phyloP scores from a whole-genome alignment of 805 yeast species.

The Suhomyces pyralidae region DNA sequence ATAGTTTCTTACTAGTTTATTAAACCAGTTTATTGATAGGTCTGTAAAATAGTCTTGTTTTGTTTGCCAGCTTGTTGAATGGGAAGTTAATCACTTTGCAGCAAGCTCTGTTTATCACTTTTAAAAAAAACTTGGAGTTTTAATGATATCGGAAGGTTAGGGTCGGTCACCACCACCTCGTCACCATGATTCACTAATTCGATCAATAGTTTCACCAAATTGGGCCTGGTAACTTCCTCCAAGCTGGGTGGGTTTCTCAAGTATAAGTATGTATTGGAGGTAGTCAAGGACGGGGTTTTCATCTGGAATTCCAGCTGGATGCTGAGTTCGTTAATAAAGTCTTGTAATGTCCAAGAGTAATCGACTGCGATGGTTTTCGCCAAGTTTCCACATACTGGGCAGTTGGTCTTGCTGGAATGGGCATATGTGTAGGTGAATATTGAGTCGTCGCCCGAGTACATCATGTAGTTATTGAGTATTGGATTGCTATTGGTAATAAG shows the following conservation, averaged over 20 bases:
- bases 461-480: slow-evolving; percentile 70
- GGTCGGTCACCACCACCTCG: slow-evolving; percentile 54
- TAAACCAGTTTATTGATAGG: too few species aligned
- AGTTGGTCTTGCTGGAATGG: slow-evolving; percentile 56
- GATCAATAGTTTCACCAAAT: slow-evolving; percentile 32
- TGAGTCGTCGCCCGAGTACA: slow-evolving; percentile 81
- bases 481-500: slow-evolving; percentile 70
- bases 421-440: slow-evolving; percentile 71
- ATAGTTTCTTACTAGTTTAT: too few species aligned
- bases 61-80: too few species aligned
- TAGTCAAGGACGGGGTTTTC: slow-evolving; percentile 45
- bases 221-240: slow-evolving; percentile 44
- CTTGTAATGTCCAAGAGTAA: slow-evolving; percentile 30
- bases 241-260: slow-evolving; percentile 46
- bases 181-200: slow-evolving; percentile 42
- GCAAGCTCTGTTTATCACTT: too few species aligned
- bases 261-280: slow-evolving; percentile 39
- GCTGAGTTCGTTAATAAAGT: slow-evolving; percentile 41
- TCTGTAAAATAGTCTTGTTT: too few species aligned
- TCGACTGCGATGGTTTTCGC: slow-evolving; percentile 23
- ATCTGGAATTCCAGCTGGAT: slow-evolving; percentile 29
- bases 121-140: slow-evolving; percentile 5
- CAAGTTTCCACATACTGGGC: slow-evolving; percentile 71
- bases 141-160: slow-evolving; percentile 46
- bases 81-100: too few species aligned